Evolutionary conservation across 805 yeast genomes (phyloP), one percentile per base, ranked within the genome.

Genomic region (Cyberlindnera galapagoensis): DNA sequence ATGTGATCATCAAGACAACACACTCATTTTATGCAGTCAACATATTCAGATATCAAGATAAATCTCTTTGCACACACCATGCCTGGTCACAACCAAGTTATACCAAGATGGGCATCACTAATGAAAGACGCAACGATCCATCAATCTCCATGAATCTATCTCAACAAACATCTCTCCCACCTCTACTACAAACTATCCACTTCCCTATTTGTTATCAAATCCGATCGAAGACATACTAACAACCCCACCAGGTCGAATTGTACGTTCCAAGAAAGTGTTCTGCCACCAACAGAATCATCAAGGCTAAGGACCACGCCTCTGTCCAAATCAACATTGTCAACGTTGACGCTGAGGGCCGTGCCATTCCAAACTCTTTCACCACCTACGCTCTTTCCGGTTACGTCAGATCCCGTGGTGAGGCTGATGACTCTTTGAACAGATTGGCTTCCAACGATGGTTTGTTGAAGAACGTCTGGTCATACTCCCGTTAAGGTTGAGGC

Each of bases 201-300:
- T n/a, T n/a, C 10, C 21, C n/a, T n/a, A n/a, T n/a, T n/a, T n/a
- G n/a, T n/a, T 26, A 11, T 12, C 14, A 11, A 15, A 10, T 10
- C n/a, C 14, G 8, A 12, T 21, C 7, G 18, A 9, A 18, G n/a
- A 14, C 8, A 17, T 44, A 47, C 49, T 40, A 41, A 44, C 53
- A 28, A 15, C 2, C 11, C 8, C 13, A 29, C 24, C 37, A 47
- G 97, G 97, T 92, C 72, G 98, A 92, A 81, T 87, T 92, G 74
- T 92, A 92, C 94, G 94, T 90, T 72, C 98, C 98, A 78, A 86
- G 98, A 82, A 92, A 92, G 79, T 92, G 98, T 80, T 92, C 98
- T 74, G 98, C 98, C 65, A 87, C 98, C 74, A 88, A 87, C 95
- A 87, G 97, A 79, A 87, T 92, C 76, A 88, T 92, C 81, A 87